Percentiles rank a stretch among this genome's conserved stretches.
phyloP scores from a whole-genome alignment of 352 stramenopile species.

The Globisporangium abappressorium region DNA sequence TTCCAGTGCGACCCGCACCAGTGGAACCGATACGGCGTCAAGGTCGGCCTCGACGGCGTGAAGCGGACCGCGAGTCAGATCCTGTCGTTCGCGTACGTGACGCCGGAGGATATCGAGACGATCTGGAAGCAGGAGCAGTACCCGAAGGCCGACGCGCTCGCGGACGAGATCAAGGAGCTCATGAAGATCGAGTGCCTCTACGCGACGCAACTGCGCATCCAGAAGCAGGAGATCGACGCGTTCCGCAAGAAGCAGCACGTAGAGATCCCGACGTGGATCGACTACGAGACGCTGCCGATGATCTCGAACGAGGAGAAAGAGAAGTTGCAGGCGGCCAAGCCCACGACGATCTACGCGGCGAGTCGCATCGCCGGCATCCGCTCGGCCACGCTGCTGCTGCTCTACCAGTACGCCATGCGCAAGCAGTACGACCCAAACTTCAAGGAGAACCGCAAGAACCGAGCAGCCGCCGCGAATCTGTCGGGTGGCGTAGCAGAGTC shows the following conservation, averaged over 20 bases:
- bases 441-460: conserved; percentile 25
- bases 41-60: conserved; percentile 70
- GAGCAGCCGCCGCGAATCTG: conserved; percentile 9
- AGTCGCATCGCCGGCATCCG: conserved; percentile 92
- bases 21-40: conserved; percentile 81
- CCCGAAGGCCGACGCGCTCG: conserved; percentile 45
- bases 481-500: background rate
- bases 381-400: conserved; percentile 68
- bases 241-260: conserved; percentile 94
- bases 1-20: conserved; percentile 77
- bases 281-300: conserved; percentile 92
- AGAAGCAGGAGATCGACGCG: conserved; percentile 96
- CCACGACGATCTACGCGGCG: conserved; percentile 93
- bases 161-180: conserved; percentile 38
- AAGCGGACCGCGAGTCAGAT: conserved; percentile 78
- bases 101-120: conserved; percentile 46
- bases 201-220: conserved; percentile 89
- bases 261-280: conserved; percentile 91
- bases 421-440: conserved; percentile 25
- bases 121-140: conserved; percentile 59
- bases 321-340: conserved; percentile 85
- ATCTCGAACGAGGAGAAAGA: conserved; percentile 96
- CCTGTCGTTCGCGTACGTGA: conserved; percentile 64
- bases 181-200: conserved; percentile 92
- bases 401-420: conserved; percentile 74